A percentile compares a stretch with the other conserved stretches of the same genome.
Conservation (phyloP, 2,329 filamentous ascomycete species). For the Arachnopeziza araneosa region DNA sequence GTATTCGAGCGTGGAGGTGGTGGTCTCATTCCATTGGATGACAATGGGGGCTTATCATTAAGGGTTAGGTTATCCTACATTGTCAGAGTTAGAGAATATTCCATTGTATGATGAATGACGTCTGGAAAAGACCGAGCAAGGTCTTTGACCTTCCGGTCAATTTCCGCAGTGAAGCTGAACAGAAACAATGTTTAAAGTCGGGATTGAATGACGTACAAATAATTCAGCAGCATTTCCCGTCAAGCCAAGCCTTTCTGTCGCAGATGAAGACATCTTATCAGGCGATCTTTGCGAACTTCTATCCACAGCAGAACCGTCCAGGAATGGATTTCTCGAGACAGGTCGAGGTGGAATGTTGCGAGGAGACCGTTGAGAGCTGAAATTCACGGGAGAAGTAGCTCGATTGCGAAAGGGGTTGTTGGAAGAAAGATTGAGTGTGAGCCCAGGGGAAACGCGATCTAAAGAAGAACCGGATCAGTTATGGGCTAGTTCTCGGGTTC, state of each 20-base stretch:
- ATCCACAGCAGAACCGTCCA: slow-evolving; percentile 41
- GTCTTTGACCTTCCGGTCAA: background rate
- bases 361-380: slow-evolving; percentile 44
- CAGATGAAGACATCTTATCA: slow-evolving; percentile 43
- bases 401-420: slow-evolving; percentile 80
- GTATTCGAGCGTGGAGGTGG: slow-evolving; percentile 33
- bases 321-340: slow-evolving; percentile 69
- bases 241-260: slow-evolving; percentile 36
- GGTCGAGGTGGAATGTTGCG: slow-evolving; percentile 54
- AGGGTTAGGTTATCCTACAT: slow-evolving; percentile 62
- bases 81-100: slow-evolving; percentile 28
- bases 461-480: background rate
- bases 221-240: slow-evolving; percentile 60
- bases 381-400: slow-evolving; percentile 51
- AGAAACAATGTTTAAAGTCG: background rate
- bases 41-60: slow-evolving; percentile 48
- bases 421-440: slow-evolving; percentile 60
- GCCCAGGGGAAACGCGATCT: slow-evolving; percentile 39
- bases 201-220: slow-evolving; percentile 57
- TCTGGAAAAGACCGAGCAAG: background rate
- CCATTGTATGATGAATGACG: background rate
- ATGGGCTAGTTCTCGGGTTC: slow-evolving; percentile 15
- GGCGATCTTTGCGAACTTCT: slow-evolving; percentile 28
- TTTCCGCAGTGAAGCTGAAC: background rate
- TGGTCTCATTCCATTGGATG: slow-evolving; percentile 28